Conservation (phyloP, 768 basidiomycete genomes). For the Tulasnella calospora region DNA sequence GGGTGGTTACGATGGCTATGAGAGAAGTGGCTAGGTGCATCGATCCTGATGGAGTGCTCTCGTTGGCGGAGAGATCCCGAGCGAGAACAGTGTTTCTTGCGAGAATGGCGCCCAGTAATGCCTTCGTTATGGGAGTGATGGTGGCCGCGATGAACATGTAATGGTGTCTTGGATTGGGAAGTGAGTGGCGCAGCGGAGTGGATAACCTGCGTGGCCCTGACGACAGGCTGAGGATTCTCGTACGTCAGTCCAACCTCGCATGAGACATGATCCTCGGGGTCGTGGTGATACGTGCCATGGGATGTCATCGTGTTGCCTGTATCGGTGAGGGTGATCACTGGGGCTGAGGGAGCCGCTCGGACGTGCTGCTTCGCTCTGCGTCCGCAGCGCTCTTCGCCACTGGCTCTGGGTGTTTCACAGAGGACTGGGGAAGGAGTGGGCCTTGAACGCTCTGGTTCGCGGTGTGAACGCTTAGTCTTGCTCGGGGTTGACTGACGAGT, state of each 20-base stretch:
- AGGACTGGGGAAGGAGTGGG: not conserved
- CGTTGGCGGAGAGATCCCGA: not conserved
- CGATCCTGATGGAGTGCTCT: not conserved
- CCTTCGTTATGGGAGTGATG: not conserved
- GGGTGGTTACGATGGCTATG: not conserved
- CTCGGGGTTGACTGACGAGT: not conserved
- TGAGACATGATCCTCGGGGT: not conserved
- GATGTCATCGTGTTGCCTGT: not conserved
- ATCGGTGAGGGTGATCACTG: not conserved
- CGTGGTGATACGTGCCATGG: not conserved
- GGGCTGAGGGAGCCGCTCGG: not conserved
- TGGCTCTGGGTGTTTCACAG: not conserved
- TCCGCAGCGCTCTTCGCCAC: not conserved
- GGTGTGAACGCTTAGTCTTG: not conserved
- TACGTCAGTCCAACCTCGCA: not conserved
- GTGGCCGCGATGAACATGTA: not conserved
- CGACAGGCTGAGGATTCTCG: not conserved
- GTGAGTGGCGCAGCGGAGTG: not conserved
- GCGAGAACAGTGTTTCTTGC: not conserved
- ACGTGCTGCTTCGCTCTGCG: not conserved
- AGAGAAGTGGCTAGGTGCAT: not conserved
- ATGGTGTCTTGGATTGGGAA: not conserved
- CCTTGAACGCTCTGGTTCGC: not conserved
- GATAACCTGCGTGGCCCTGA: not conserved
- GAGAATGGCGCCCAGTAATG: not conserved